phyloP scores from a whole-genome alignment of 306 rosid genomes.

The Pterocarpus santalinus region DNA sequence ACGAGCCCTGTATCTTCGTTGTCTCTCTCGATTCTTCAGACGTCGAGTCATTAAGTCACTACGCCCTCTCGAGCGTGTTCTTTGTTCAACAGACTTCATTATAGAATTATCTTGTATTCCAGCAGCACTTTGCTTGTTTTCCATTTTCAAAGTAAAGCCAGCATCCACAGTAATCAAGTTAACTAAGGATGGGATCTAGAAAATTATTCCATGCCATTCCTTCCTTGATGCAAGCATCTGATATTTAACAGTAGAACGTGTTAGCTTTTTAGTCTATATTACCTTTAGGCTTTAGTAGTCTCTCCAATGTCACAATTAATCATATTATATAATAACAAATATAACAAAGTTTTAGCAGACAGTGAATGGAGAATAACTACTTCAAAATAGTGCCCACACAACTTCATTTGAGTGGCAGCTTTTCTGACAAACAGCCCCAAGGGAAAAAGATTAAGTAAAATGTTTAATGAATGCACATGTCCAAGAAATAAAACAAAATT shows the following conservation, averaged over 20 bases:
- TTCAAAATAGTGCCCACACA: conserved; percentile 10
- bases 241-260: conserved; percentile 34
- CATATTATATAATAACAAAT: conserved; percentile 23
- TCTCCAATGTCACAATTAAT: not conserved
- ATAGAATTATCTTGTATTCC: conserved; percentile 58
- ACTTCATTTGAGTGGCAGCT: conserved; percentile 13
- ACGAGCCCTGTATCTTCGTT: conserved; percentile 91
- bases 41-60: conserved; percentile 74
- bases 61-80: conserved; percentile 54
- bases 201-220: conserved; percentile 21
- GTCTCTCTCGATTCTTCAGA: conserved; percentile 89
- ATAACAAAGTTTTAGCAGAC: not conserved
- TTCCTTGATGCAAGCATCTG: conserved; percentile 30
- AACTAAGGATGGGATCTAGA: conserved; percentile 30
- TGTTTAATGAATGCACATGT: not conserved
- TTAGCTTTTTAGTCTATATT: conserved; percentile 28
- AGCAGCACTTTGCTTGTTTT: conserved; percentile 56
- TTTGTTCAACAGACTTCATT: conserved; percentile 64
- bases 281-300: conserved; percentile 2
- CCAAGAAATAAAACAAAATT: not conserved
- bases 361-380: conserved; percentile 11
- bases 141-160: conserved; percentile 60
- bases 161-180: conserved; percentile 60
- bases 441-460: not conserved
- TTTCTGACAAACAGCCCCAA: conserved; percentile 4